Evolutionary conservation across 108 stramenopile species (phyloP), one percentile per base, ranked within the genome.

Genomic region (Fistulifera pelliculosa): DNA sequence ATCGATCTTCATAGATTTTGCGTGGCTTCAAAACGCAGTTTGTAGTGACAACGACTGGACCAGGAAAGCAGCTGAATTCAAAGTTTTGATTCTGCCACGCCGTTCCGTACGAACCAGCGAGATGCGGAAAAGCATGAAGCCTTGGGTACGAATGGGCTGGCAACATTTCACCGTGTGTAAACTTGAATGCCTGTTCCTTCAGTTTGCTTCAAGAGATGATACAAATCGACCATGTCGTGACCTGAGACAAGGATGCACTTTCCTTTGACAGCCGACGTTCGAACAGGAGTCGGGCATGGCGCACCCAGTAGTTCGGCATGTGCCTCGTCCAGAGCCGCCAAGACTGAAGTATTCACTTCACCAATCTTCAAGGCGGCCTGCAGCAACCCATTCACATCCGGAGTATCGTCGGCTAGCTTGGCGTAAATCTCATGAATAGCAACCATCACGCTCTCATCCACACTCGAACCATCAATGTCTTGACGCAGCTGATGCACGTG

Each of bases 111-210:
- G 86, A 81, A 8, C 80, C 89, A 12, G 66, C 76, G 28, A 90
- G 67, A 65, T 90, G 89, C 17, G 59, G 25, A 52, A 70, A 87
- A 49, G 76, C 77, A 53, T 80, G 77, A 41, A 90, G 64, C 39
- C 75, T 76, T 10, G 89, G 89, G 68, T 90, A 87, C 35, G 62
- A 43, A 71, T 86, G 83, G 19, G 85, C 89, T 13, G 89, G 89
- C n/a, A 87, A 64, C 83, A 90, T 81, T 68, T 90, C 85, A 23
- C 89, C 89, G 49, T 90, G 89, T 90, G 56, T 85, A 90, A 10
- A 90, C 85, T 28, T 90, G 84, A 41, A 90, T 65, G 40, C 89
- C 89, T 16, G 67, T 87, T 41, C 85, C 85, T 70, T 83, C 89
- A 10, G 89, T 90, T 61, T 83, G 82, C 53, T 81, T 49, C 70